Conservation (phyloP, 257 asterid genomes). For the Rauvolfia tetraphylla region DNA sequence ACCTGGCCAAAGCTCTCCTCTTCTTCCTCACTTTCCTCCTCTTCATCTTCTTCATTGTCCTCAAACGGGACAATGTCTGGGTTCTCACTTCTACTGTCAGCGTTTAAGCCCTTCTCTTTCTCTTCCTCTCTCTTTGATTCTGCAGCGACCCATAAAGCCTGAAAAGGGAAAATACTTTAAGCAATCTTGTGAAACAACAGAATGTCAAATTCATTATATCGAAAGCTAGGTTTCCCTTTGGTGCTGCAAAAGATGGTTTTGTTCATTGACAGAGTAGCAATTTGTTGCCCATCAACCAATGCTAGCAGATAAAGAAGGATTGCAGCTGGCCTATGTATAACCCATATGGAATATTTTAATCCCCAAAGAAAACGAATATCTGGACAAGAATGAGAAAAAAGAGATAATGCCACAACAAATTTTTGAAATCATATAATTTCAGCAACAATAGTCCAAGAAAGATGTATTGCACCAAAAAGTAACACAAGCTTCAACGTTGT, state of each 20-base stretch:
- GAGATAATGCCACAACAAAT: not conserved
- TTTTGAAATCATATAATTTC: not conserved
- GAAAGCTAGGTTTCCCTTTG: not conserved
- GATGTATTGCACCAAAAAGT: not conserved
- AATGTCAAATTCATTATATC: not conserved
- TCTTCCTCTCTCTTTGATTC: slow-evolving; percentile 85
- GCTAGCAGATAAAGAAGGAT: slow-evolving; percentile 2
- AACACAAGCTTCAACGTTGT: not conserved
- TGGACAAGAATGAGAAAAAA: not conserved
- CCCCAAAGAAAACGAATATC: not conserved
- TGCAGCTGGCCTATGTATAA: not conserved
- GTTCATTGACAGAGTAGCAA: not conserved
- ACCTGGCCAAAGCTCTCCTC: slow-evolving; percentile 56
- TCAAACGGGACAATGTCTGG: slow-evolving; percentile 85
- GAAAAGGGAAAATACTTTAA: slow-evolving; percentile 16
- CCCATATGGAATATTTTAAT: not conserved
- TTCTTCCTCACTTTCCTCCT: slow-evolving; percentile 83
- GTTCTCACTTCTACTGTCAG: slow-evolving; percentile 54
- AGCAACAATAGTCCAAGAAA: not conserved
- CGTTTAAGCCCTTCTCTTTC: slow-evolving; percentile 71
- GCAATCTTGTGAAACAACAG: slow-evolving; percentile 12
- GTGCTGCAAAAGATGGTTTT: slow-evolving; percentile 2
- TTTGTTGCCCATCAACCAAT: not conserved
- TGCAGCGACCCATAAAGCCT: slow-evolving; percentile 72
- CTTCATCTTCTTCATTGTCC: slow-evolving; percentile 91